Conservation (phyloP, 208 protist genomes). For the Porcisia deanei region DNA sequence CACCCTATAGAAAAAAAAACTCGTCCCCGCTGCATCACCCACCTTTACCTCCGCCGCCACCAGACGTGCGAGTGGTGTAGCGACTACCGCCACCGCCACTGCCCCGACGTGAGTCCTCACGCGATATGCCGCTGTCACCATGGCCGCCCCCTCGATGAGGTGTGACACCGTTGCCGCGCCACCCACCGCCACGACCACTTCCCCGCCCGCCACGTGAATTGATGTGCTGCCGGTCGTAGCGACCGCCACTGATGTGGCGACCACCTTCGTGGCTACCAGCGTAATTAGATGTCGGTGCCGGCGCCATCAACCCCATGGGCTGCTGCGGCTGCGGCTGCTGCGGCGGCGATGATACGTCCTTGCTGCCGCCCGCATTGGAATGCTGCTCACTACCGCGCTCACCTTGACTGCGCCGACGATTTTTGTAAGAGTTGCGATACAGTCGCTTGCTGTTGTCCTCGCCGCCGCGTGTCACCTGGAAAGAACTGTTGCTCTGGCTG, state of each 20-base stretch:
- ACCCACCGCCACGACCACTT: constrained; percentile 9
- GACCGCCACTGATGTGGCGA: neutral
- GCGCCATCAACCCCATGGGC: constrained; percentile 8
- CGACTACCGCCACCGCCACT: constrained; percentile 4
- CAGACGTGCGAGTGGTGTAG: constrained; percentile 8
- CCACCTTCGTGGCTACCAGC: constrained; percentile 21
- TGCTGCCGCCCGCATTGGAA: constrained; percentile 18
- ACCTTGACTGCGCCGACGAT: constrained; percentile 24
- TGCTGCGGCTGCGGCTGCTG: constrained; percentile 3
- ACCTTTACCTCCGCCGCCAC: constrained; percentile 12
- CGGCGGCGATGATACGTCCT: neutral
- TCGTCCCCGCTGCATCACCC: neutral
- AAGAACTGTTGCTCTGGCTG: constrained; percentile 2
- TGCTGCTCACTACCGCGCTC: constrained; percentile 7
- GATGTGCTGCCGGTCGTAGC: constrained; percentile 3
- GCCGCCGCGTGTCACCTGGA: neutral
- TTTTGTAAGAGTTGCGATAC: constrained; percentile 26
- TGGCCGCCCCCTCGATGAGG: constrained; percentile 2
- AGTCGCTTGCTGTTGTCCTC: constrained; percentile 27
- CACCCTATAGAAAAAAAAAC: neutral
- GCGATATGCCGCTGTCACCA: constrained; percentile 9
- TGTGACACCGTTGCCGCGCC: neutral
- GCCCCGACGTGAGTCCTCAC: constrained; percentile 15
- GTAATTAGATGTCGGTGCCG: constrained; percentile 10
- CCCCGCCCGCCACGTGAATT: neutral